Evolutionary conservation across 768 basidiomycete genomes (phyloP).

Genomic region (Solioccasus polychromus): DNA sequence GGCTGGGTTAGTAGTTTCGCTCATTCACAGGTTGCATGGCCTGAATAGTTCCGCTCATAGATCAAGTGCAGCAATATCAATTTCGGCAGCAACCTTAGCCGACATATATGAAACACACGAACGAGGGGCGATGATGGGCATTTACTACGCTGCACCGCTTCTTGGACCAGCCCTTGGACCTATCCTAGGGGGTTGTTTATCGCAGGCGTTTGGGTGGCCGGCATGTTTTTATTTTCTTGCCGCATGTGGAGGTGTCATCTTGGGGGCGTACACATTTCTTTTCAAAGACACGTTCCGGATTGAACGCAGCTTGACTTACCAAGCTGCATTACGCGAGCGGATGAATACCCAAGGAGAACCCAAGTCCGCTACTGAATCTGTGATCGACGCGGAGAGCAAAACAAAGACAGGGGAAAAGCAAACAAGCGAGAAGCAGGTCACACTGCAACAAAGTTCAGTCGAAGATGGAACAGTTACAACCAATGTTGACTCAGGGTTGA

Average conservation of each 20-base stretch:
- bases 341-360: constrained; percentile 23
- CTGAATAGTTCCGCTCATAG: constrained; percentile 30
- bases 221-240: constrained; percentile 81
- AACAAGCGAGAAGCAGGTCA: constrained; percentile 13
- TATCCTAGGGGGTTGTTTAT: constrained; percentile 66
- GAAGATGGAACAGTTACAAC: constrained; percentile 22
- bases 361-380: constrained; percentile 21
- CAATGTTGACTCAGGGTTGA: constrained; percentile 14
- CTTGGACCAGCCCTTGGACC: constrained; percentile 74
- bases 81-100: constrained; percentile 76
- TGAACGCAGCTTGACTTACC: constrained; percentile 81
- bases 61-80: constrained; percentile 62
- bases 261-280: constrained; percentile 56
- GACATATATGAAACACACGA: constrained; percentile 76
- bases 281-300: constrained; percentile 83
- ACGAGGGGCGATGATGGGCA: constrained; percentile 76
- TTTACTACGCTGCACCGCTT: constrained; percentile 77
- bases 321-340: constrained; percentile 54
- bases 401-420: constrained; percentile 10
- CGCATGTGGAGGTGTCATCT: constrained; percentile 53
- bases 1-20: constrained; percentile 45
- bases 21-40: background rate
- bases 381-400: constrained; percentile 14
- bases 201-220: constrained; percentile 71
- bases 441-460: constrained; percentile 11